Evolutionary conservation across 495 filamentous ascomycete genomes (phyloP), one percentile per base, ranked within the genome.

Genomic region (Talaromyces proteolyticus): DNA sequence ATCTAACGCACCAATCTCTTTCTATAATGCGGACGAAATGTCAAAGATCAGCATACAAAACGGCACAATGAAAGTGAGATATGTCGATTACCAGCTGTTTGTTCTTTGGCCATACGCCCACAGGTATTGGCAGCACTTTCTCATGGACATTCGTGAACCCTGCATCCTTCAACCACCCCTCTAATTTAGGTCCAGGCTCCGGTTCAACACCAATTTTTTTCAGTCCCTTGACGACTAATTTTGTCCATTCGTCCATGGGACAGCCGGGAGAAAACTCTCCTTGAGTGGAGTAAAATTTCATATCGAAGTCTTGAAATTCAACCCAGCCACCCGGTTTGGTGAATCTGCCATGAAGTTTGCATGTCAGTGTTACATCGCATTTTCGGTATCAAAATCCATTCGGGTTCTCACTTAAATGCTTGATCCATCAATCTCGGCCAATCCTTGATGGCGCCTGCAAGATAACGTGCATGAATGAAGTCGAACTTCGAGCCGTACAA

Each of bases 381-480:
- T 36, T 36, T 36, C 29, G 7, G 16, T 41, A 20, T 2, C 38
- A 20, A 34, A 46, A 26, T 2, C 11, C 22, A 46, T 12, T 4
- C n/a, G 2, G 36, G 12, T 5, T 34, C 38, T 24, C 16, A 42
- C 51, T 60, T 46, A 47, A 53, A 63, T 8, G 50, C 51, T 38
- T 51, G 52, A n/a, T 34, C 16, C 7, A 66, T 38, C 10, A 79
- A 54, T n/a, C 53, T 58, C 2, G 62, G 52, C 77, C 76, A 84
- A 53, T 81, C 69, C 7, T 51, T 21, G n/a, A 82, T 62, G 6
- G 65, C 65, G 20, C 78, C 77, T 41, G 70, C 64, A 17, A 84
- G 56, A 51, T 70, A 77, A 4, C 80, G 76, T 6, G 71, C 55
- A 57, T 84, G 78, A 42, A 83, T 67, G 49, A 72, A 75, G 61